phyloP scores from a whole-genome alignment of 257 asterid genomes.

The Lycium ferocissimum region DNA sequence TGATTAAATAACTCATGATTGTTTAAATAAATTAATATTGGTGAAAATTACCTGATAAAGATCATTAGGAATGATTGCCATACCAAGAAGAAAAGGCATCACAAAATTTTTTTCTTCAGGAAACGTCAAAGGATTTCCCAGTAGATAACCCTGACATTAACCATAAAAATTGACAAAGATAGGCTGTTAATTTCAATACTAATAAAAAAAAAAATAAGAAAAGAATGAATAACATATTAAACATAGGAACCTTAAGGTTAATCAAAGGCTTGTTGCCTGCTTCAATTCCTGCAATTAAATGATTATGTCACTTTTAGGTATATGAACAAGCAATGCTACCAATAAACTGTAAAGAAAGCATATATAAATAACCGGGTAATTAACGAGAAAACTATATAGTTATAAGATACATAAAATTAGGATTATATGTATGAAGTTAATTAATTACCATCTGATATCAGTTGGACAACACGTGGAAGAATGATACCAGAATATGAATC shows the following conservation, averaged over 20 bases:
- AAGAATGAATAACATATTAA: not conserved
- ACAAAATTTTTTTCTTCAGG: constrained; percentile 37
- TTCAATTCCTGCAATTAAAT: constrained; percentile 44
- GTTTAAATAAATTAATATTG: not conserved
- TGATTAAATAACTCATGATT: too few relatives aligned
- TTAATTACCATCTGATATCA: constrained; percentile 46
- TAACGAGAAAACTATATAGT: not conserved
- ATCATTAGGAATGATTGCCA: constrained; percentile 51
- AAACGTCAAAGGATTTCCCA: constrained; percentile 50
- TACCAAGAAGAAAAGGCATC: constrained; percentile 50
- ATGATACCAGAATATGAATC: constrained; percentile 51
- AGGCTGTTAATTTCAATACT: not conserved
- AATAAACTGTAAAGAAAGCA: not conserved
- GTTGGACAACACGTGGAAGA: constrained; percentile 42
- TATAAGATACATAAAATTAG: not conserved
- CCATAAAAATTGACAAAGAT: constrained; percentile 18
- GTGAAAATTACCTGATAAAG: constrained; percentile 44
- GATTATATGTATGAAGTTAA: not conserved
- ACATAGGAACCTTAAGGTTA: constrained; percentile 42
- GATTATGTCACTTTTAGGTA: not conserved
- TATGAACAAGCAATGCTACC: not conserved
- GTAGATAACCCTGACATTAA: constrained; percentile 49
- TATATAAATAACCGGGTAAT: not conserved
- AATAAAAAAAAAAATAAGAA: not conserved
- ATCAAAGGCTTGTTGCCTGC: constrained; percentile 42